A percentile compares a stretch with the other conserved stretches of the same genome.
These are phyloP conservation scores for Xanthoconium separans DNA, from an alignment of 1,284 basidiomycete genomes.

Conservation along the genomic window DNA sequence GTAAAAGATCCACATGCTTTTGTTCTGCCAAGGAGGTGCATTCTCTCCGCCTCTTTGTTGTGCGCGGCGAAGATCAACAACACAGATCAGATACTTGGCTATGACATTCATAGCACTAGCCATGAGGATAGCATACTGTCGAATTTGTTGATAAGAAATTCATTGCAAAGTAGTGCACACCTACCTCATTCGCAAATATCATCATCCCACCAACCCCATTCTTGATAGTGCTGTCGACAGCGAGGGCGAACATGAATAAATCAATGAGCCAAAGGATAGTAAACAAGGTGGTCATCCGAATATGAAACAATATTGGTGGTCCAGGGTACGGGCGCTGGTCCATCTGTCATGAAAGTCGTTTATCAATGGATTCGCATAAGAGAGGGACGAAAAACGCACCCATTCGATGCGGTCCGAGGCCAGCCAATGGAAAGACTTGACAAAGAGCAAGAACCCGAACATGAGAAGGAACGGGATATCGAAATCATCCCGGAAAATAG, in stretches of 20 bases:
- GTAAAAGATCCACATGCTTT: slow-evolving; percentile 97
- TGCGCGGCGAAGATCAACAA: slow-evolving; percentile 80
- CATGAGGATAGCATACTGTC: slow-evolving; percentile 86
- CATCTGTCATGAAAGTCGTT: slow-evolving; percentile 60
- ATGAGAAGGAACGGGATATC: slow-evolving; percentile 91
- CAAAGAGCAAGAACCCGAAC: slow-evolving; percentile 89
- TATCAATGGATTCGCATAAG: not conserved
- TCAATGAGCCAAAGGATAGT: slow-evolving; percentile 70
- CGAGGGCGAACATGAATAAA: slow-evolving; percentile 70
- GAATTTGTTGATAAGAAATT: slow-evolving; percentile 13
- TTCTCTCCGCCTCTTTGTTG: slow-evolving; percentile 76
- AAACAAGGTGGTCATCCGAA: slow-evolving; percentile 77
- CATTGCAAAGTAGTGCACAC: slow-evolving; percentile 18
- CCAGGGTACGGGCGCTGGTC: slow-evolving; percentile 92
- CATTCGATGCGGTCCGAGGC: slow-evolving; percentile 94
- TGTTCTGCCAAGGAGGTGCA: slow-evolving; percentile 94
- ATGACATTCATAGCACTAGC: slow-evolving; percentile 79
- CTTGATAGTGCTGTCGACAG: slow-evolving; percentile 75
- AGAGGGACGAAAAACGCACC: slow-evolving; percentile 48
- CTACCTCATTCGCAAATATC: slow-evolving; percentile 91
- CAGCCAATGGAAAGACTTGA: slow-evolving; percentile 99
- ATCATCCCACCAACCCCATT: slow-evolving; percentile 89
- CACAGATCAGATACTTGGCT: slow-evolving; percentile 83
- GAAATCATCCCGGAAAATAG: slow-evolving; percentile 94
- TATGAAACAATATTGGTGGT: slow-evolving; percentile 79